Evolutionary conservation across 805 yeast species (phyloP).

Genomic region (Blastobotrys mokoenaii): DNA sequence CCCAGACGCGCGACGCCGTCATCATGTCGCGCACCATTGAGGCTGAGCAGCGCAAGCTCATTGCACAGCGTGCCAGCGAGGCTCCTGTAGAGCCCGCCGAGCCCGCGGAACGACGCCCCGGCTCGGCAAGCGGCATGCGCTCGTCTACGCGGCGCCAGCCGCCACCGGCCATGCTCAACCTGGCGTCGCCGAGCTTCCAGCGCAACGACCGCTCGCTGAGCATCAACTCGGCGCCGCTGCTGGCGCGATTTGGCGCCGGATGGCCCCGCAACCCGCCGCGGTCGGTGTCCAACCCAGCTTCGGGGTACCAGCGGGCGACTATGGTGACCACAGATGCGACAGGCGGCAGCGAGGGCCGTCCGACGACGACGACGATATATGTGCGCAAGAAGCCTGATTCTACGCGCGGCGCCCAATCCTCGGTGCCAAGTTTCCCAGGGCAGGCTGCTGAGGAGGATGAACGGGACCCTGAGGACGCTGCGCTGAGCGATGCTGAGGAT

Average conservation of each 20-base stretch:
- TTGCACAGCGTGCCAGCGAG: slow-evolving; percentile 18
- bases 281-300: not conserved
- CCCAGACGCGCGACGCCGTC: slow-evolving; percentile 19
- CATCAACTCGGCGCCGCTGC: slow-evolving; percentile 1
- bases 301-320: too few relatives aligned
- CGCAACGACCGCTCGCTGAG: not conserved
- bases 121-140: not conserved
- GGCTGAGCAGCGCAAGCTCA: slow-evolving; percentile 22
- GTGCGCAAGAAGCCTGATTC: not conserved
- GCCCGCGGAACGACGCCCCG: not conserved
- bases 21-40: slow-evolving; percentile 20
- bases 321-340: too few relatives aligned
- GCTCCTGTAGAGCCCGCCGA: not conserved
- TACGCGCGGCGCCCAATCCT: not conserved
- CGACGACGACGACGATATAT: not conserved
- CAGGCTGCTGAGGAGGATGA: slow-evolving; percentile 14
- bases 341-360: too few relatives aligned
- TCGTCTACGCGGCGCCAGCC: not conserved
- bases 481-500: slow-evolving; percentile 16
- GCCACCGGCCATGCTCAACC: slow-evolving; percentile 2
- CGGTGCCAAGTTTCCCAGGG: slow-evolving; percentile 1
- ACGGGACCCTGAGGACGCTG: slow-evolving; percentile 18
- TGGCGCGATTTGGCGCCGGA: too few relatives aligned
- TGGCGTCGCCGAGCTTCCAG: not conserved
- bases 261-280: not conserved